Base-by-base conservation (phyloP, 164 flowering plant genomes). In the Vitis rupestris region DNA sequence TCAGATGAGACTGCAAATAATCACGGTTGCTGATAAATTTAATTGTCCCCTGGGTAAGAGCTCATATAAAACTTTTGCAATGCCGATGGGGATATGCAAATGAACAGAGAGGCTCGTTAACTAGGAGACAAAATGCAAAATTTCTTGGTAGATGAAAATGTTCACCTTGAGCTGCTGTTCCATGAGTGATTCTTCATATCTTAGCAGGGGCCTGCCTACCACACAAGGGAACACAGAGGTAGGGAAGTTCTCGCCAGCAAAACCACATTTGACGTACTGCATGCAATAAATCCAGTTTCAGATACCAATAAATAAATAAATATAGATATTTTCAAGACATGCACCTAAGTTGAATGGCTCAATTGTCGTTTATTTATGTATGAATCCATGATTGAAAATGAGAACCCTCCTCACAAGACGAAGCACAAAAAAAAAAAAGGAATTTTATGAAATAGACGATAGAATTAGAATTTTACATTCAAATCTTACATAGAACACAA, bases 181-280 rank as follows among this genome's bases (percentile, higher is more conserved):
- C 70, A 78, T 81, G 19, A 96, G 83, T 12, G 97, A 88, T 81
- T 96, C 98, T 77, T 91, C 99, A 56, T 90, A 96, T 1, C 98
- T 87, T 47, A 96, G 81, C 92, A 96, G 81, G 2, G 99, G 98
- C 80, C 93, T 82, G 1, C 99, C 98, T 29, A 93, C 97, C 61
- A 91, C 95, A 73, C 97, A 93, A 31, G 99, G 99, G 62, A 91
- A 96, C 17, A 96, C 99, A 11, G 98, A 96, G 6, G 97, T 88
- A 6, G 99, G 98, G 64, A 93, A 96, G 76, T 96, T 96, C 82
- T 96, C 98, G 16, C 97, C 98, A 6, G 99, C 94, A 80, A 96
- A 96, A 29, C 99, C 99, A 74, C 99, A 96, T 76, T 96, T 96
- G 12, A 93, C 99, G 83, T 96, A 93, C 97, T 96, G 89, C 90